Evolutionary conservation across 805 yeast species (phyloP).

Genomic region (Kuraishia borneana): DNA sequence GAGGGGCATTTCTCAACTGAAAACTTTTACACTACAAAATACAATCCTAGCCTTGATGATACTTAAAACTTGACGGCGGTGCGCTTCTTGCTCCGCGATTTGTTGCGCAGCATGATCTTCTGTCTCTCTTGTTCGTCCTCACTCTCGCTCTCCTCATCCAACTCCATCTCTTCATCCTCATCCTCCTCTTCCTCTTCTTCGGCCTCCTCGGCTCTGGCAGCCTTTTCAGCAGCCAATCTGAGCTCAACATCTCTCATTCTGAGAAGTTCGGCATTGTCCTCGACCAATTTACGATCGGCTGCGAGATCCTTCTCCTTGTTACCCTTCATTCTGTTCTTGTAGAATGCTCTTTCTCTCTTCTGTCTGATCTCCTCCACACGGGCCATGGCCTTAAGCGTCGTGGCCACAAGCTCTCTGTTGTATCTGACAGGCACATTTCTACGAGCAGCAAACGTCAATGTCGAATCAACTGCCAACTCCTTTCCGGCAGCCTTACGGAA

Average conservation of each 20-base stretch:
- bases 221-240: constrained; percentile 62
- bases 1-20: no score
- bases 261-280: constrained; percentile 77
- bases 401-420: constrained; percentile 90
- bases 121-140: constrained; percentile 42
- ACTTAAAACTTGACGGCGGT: no score
- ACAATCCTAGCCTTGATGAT: no score
- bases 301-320: constrained; percentile 81
- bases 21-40: no score
- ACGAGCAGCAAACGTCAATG: constrained; percentile 92
- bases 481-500: constrained; percentile 99
- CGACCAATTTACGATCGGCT: constrained; percentile 82
- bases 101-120: constrained; percentile 56
- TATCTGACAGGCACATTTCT: constrained; percentile 97
- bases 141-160: constrained; percentile 29
- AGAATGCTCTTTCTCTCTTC: constrained; percentile 96
- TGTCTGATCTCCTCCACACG: constrained; percentile 93
- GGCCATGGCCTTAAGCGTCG: constrained; percentile 90
- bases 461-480: constrained; percentile 94
- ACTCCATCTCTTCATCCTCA: constrained; percentile 33
- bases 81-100: constrained; percentile 24
- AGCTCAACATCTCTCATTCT: constrained; percentile 90
- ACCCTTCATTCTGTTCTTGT: constrained; percentile 98
- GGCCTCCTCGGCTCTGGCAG: constrained; percentile 44
- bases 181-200: constrained; percentile 31